A percentile compares a stretch with the other conserved stretches of the same genome.
Evolutionary conservation across 805 yeast genomes (phyloP).

Genomic region (Saturnispora galanensis): DNA sequence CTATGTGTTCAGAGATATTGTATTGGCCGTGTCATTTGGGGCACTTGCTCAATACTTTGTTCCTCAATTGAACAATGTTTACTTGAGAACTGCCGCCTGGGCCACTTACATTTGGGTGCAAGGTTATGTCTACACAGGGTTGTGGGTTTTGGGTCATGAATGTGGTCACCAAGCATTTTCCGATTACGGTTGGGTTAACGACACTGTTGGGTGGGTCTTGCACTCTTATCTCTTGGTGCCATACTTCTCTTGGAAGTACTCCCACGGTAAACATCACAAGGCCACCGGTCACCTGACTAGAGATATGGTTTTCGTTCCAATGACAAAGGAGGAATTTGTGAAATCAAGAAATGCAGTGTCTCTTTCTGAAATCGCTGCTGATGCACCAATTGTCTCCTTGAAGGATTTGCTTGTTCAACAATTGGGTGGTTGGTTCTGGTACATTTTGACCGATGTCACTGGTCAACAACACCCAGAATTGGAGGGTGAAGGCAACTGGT

Average conservation of each 20-base stretch:
- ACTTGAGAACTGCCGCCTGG: conserved; percentile 51
- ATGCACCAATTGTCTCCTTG: conserved; percentile 63
- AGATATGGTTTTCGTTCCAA: conserved; percentile 81
- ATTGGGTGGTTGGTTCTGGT: conserved; percentile 64
- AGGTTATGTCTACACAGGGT: conserved; percentile 43
- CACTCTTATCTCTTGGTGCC: conserved; percentile 77
- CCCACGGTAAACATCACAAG: conserved; percentile 85
- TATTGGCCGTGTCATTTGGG: conserved; percentile 38
- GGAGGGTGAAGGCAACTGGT: conserved; percentile 10
- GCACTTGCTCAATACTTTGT: conserved; percentile 45
- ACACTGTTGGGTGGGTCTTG: conserved; percentile 72
- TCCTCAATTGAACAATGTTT: conserved; percentile 35
- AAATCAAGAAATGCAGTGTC: conserved; percentile 17
- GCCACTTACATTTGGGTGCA: conserved; percentile 31
- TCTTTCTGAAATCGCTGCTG: conserved; percentile 54
- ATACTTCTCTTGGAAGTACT: conserved; percentile 76
- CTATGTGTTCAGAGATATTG: conserved; percentile 62
- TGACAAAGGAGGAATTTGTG: conserved; percentile 49
- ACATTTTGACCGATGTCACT: conserved; percentile 61
- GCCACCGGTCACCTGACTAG: conserved; percentile 76
- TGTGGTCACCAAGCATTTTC: conserved; percentile 87
- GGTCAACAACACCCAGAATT: conserved; percentile 53
- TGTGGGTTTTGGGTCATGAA: conserved; percentile 85
- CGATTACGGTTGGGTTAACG: conserved; percentile 63
- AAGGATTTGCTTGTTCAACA: conserved; percentile 53